Conservation (phyloP, 2,329 filamentous ascomycete species). For the Verticillium albo-atrum region DNA sequence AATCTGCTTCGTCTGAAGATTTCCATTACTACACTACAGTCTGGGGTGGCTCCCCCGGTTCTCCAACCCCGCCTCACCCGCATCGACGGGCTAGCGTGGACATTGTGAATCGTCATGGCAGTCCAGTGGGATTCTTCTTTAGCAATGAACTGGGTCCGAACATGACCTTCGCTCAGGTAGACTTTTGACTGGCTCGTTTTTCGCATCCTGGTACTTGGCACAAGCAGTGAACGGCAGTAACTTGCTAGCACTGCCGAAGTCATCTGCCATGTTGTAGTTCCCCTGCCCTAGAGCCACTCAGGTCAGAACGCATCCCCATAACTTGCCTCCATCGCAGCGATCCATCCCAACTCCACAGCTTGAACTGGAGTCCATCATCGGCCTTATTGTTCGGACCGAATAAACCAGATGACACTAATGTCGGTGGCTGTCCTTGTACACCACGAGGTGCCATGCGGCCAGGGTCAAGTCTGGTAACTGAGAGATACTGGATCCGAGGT, state of each 20-base stretch:
- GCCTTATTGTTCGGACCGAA: background rate
- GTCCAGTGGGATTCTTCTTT: background rate
- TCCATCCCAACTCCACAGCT: background rate
- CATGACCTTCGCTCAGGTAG: no score
- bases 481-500: no score
- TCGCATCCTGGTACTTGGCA: no score
- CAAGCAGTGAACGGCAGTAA: no score
- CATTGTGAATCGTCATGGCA: background rate
- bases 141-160: background rate
- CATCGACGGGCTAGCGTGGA: background rate
- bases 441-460: background rate
- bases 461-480: background rate
- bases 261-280: no score
- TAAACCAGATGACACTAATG: background rate
- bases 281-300: no score
- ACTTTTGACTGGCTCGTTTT: no score
- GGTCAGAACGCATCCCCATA: no score
- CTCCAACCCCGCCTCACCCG: background rate
- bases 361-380: background rate
- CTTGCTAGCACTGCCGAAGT: no score
- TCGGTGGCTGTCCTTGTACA: background rate
- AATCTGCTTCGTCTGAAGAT: background rate
- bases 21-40: no score
- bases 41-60: background rate
- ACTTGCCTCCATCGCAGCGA: background rate